Evolutionary conservation across 768 basidiomycete species (phyloP), one percentile per base, ranked within the genome.

Genomic region (Suillus variegatus): DNA sequence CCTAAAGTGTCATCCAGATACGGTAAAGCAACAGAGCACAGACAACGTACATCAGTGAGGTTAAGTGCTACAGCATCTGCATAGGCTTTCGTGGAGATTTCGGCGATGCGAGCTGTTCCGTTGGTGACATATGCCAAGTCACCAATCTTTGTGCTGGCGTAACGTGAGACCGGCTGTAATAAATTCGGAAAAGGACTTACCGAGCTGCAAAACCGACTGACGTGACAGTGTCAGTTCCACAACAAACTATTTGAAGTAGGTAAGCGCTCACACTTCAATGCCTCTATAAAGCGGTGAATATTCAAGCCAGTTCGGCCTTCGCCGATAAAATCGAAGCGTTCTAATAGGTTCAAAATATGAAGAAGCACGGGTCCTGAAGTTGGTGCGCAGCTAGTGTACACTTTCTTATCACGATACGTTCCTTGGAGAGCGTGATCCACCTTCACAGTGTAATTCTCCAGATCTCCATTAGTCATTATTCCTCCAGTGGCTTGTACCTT

Each of bases 281-380:
- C 85, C 76, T 99, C 97, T 16, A 98, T 81, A 6, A 93, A 74
- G 55, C 95, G 83, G 75, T 99, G 97, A 3, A 86, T 81, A 68
- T 88, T 91, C 18, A 94, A 74, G 0, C 82, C 81, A n/a, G 82
- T 88, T 67, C 81, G 76, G 54, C 86, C 86, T 32, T 79, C 78
- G 20, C 82, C 68, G 41, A 85, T 76, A 44, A 82, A 71, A 61
- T 82, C 79, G 71, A 85, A 98, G n/a, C 84, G 82, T 73, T 97
- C 95, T 55, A 97, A 78, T 22, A 95, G 75, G 73, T 98, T 97
- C n/a, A 99, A 80, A 84, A 98, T 91, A 73, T 94, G 91, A 47
- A 97, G 78, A 49, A 99, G 79, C n/a, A 92, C 93, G 82, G 93
- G 90, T 6, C 97, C 96, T 13, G 91, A 91, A 10, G 91, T 89